These are phyloP conservation scores for Camellia lanceoleosa DNA, from an alignment of 148 eudicot genomes.

Conservation along the genomic window DNA sequence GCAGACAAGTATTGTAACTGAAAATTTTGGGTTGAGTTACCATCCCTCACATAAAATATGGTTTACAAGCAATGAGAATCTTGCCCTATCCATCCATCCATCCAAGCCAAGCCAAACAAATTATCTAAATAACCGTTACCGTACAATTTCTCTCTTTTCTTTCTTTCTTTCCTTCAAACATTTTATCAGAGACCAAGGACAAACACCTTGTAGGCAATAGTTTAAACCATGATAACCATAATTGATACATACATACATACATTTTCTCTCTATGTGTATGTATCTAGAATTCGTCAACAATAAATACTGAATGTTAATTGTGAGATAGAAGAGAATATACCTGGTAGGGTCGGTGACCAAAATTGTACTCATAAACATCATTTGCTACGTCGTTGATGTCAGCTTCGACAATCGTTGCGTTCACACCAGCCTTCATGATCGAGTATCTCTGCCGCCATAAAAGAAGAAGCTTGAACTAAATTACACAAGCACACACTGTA, in stretches of 20 bases:
- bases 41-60: not conserved
- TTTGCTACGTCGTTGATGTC: conserved; percentile 89
- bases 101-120: not conserved
- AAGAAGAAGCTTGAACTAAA: not conserved
- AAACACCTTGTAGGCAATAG: conserved; percentile 11
- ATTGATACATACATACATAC: too few relatives aligned
- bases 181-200: conserved; percentile 9
- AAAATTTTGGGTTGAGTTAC: not conserved
- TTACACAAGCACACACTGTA: not conserved
- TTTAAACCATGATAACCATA: too few relatives aligned
- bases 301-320: not conserved
- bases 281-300: not conserved
- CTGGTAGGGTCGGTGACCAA: conserved; percentile 86
- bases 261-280: too few relatives aligned
- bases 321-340: conserved; percentile 24
- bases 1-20: not conserved
- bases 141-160: too few relatives aligned
- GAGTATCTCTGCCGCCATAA: conserved; percentile 61
- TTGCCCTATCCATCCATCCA: not conserved
- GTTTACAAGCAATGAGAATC: not conserved
- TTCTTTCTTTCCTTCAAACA: too few relatives aligned
- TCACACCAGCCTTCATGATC: conserved; percentile 53
- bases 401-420: conserved; percentile 73
- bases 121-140: not conserved
- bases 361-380: conserved; percentile 84